Evolutionary conservation across 352 stramenopile genomes (phyloP), one percentile per base, ranked within the genome.

Genomic region (Phytophthora quininea): DNA sequence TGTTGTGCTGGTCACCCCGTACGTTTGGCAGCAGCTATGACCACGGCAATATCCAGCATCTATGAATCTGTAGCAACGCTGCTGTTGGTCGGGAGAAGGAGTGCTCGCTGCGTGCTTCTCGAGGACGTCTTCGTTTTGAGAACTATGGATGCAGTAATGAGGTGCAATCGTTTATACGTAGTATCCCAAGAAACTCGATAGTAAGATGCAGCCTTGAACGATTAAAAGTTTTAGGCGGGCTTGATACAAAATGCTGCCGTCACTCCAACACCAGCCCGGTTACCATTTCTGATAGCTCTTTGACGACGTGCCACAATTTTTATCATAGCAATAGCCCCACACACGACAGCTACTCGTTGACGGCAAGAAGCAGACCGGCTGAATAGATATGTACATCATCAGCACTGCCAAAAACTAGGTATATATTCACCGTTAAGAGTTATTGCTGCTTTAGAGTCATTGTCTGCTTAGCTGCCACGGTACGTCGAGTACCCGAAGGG

Each of bases 401-500:
- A 24, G 19, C 19, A 24, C 19, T 24, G 19, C 19, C 19, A 24
- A 24, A 40, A 11, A 11, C 35, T 11, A 40, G 35, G 35, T 40
- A 11, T 24, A 24, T 40, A 40, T 40, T 40, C 35, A 40, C 35
- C 35, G 35, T 11, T 11, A 40, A 40, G 35, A 40, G 35, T 40
- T 6, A 40, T 40, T 6, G 10, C 35, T 40, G 35, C 35, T 11
- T 40, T 40, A 24, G 19, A 24, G 19, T 24, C 19, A 24, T 24
- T 24, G 19, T 24, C 19, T 24, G 19, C 10, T 74, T 80, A 97
- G 61, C 86, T 95, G 12, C 90, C 91, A 57, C 91, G 85, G 71
- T 97, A 97, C 11, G 91, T 97, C 35, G 84, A 95, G 73, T 92
- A 97, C 1, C 90, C 90, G 53, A 95, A 97, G 10, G 91, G 91